These are phyloP conservation scores for Gnomoniopsis smithogilvyi DNA, from an alignment of 2,329 filamentous ascomycete species.

Conservation along the genomic window DNA sequence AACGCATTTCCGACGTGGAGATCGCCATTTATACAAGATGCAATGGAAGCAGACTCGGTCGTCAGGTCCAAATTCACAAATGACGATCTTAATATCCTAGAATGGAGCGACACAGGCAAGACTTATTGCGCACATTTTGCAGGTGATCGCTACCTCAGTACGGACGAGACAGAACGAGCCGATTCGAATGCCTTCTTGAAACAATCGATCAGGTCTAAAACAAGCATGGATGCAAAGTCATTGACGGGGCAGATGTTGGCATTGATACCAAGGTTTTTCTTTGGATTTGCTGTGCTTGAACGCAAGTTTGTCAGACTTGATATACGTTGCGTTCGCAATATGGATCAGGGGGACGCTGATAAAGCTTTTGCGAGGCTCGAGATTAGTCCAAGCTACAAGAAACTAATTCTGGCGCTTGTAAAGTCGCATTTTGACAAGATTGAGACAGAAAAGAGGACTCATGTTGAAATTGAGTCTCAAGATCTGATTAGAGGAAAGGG, in stretches of 20 bases:
- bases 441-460: background rate
- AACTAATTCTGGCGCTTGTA: background rate
- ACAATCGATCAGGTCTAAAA: background rate
- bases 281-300: background rate
- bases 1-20: background rate
- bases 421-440: slow-evolving; percentile 2
- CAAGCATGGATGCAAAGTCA: fast-evolving
- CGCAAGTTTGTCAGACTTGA: background rate
- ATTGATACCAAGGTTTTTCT: background rate
- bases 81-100: background rate
- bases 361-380: background rate
- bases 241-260: background rate
- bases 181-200: background rate
- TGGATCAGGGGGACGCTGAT: background rate
- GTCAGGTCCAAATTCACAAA: background rate
- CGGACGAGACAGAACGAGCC: too few relatives aligned
- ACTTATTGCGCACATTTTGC: too few relatives aligned
- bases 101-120: background rate
- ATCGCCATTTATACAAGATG: fast-evolving
- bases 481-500: slow-evolving; percentile 26
- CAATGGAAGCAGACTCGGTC: too few relatives aligned
- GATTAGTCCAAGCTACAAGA: background rate
- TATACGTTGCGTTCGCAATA: background rate
- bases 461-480: background rate
- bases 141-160: too few relatives aligned